A percentile compares a stretch with the other conserved stretches of the same genome.
Evolutionary conservation across 2,329 filamentous ascomycete genomes (phyloP).

Genomic region (Xylaria sp.): DNA sequence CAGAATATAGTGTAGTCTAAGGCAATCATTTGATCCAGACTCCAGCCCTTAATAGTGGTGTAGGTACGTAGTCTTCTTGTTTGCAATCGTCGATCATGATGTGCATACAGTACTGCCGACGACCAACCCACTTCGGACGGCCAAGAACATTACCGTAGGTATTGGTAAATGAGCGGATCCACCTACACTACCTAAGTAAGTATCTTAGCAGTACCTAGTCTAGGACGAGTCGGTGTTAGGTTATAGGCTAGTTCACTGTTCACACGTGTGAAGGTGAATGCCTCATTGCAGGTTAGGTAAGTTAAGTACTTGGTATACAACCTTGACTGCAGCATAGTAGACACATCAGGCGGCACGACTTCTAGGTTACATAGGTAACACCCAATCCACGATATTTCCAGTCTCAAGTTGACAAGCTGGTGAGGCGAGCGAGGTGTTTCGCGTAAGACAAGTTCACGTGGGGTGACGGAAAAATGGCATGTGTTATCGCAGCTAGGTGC

Average conservation of each 20-base stretch:
- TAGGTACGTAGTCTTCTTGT: neutral
- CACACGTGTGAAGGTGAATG: neutral
- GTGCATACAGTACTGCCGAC: neutral
- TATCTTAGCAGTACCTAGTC: too few relatives aligned
- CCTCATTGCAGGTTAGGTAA: neutral
- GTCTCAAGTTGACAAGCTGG: constrained; percentile 7
- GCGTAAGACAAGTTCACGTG: constrained; percentile 13
- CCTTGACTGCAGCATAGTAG: too few relatives aligned
- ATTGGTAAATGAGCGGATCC: constrained; percentile 18
- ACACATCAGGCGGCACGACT: neutral
- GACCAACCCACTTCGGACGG: neutral
- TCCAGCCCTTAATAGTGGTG: too few relatives aligned
- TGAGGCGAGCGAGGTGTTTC: neutral
- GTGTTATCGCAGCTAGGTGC: constrained; percentile 1
- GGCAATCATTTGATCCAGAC: too few relatives aligned
- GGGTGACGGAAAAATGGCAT: neutral
- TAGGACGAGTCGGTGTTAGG: too few relatives aligned
- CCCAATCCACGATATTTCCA: constrained; percentile 1
- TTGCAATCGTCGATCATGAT: constrained; percentile 24
- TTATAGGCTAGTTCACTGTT: neutral
- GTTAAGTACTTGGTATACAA: too few relatives aligned
- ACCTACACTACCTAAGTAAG: too few relatives aligned
- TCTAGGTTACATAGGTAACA: neutral
- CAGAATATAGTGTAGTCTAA: too few relatives aligned
- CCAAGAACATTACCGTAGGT: neutral